These are phyloP conservation scores for Primulina tabacum DNA, from an alignment of 257 asterid genomes.

Conservation along the genomic window DNA sequence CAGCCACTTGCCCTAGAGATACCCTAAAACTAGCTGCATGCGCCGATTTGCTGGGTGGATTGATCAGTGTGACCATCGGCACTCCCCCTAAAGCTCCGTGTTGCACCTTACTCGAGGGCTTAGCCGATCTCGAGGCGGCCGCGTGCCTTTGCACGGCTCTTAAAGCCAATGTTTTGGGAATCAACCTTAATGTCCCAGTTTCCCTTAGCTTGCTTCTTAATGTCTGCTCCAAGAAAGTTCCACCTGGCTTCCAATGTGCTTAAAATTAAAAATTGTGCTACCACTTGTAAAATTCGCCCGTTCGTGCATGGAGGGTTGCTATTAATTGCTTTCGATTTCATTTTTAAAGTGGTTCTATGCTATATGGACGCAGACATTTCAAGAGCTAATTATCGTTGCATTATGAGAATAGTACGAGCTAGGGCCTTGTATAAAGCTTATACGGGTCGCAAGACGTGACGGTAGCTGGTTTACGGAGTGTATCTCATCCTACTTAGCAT, in stretches of 20 bases:
- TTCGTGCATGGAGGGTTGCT: neutral
- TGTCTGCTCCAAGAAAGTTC: conserved; percentile 21
- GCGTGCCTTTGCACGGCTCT: conserved; percentile 24
- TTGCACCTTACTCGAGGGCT: conserved; percentile 20
- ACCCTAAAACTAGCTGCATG: conserved; percentile 32
- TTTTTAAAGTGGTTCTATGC: neutral
- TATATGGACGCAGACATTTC: neutral
- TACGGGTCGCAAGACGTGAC: neutral
- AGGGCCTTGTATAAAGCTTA: too few relatives aligned
- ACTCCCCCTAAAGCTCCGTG: conserved; percentile 27
- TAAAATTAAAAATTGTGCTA: conserved; percentile 9
- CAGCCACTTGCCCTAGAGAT: conserved; percentile 26
- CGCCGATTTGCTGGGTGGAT: conserved; percentile 27
- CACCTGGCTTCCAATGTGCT: conserved; percentile 24
- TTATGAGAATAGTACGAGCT: too few relatives aligned
- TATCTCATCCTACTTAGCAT: neutral
- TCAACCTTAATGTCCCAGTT: conserved; percentile 16
- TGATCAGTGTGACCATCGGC: conserved; percentile 22
- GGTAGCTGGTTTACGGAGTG: neutral
- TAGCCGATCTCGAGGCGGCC: conserved; percentile 22
- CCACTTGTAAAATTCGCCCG: too few relatives aligned
- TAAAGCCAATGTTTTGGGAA: conserved; percentile 18
- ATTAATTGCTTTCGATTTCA: neutral
- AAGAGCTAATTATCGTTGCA: neutral
- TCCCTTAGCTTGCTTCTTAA: conserved; percentile 22